Conservation (phyloP, 805 yeast genomes). For the Torulaspora microellipsoides region DNA sequence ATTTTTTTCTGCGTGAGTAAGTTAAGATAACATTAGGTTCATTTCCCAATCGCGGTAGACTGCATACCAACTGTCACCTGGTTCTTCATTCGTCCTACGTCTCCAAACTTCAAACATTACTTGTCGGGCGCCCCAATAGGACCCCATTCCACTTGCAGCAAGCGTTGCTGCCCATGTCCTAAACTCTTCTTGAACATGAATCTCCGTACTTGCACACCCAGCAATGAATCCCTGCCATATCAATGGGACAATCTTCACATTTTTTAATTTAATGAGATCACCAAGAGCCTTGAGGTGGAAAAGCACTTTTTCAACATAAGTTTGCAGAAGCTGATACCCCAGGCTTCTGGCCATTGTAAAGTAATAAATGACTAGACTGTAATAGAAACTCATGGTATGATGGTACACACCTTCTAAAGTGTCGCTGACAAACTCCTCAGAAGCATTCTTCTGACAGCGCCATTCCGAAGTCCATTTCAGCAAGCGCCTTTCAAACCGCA, state of each 20-base stretch:
- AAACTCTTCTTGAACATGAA: constrained; percentile 56
- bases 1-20: neutral
- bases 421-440: constrained; percentile 28
- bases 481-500: constrained; percentile 46
- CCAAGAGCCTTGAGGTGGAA: constrained; percentile 61
- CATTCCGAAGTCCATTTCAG: constrained; percentile 72
- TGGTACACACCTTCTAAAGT: constrained; percentile 69
- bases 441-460: constrained; percentile 43
- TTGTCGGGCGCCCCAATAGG: constrained; percentile 82
- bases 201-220: constrained; percentile 69
- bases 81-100: constrained; percentile 55
- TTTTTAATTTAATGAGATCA: constrained; percentile 43
- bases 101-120: constrained; percentile 86
- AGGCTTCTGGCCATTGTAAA: constrained; percentile 56
- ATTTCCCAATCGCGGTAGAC: constrained; percentile 82
- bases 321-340: constrained; percentile 55
- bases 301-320: constrained; percentile 55
- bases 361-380: constrained; percentile 66
- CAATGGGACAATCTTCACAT: constrained; percentile 63
- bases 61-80: constrained; percentile 68
- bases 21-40: constrained; percentile 59
- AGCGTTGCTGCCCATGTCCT: constrained; percentile 56
- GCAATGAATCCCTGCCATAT: constrained; percentile 90
- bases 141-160: constrained; percentile 58
- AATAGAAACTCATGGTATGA: constrained; percentile 74